Evolutionary conservation across 139 green algal species (phyloP), one percentile per base, ranked within the genome.

Genomic region (Coccomyxa sp.): DNA sequence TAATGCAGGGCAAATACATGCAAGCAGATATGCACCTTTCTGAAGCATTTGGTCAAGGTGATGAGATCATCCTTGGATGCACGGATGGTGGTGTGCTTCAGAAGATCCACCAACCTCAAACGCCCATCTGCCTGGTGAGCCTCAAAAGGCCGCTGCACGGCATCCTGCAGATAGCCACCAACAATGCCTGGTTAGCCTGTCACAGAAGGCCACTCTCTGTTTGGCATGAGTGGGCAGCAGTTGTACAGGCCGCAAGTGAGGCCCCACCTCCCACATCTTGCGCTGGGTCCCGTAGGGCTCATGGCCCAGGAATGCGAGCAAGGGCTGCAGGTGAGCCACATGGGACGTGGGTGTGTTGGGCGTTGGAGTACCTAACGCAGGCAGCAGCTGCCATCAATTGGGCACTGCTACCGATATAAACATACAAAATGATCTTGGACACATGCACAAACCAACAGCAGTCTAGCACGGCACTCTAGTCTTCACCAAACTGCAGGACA

Each of bases 261-360:
- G 68, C 13, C 38, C 28, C 18, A 88, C 85, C 81, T 95, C 85
- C 90, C 90, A 92, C 31, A 74, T 30, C 11, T 59, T 45, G 23
- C 76, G 32, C 31, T 90, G 75, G 13, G 51, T 31, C 59, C 92
- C 93, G 81, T 90, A 97, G 18, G 93, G 88, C 67, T 90, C 23
- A n/a, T 97, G 89, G 63, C 90, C 90, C 59, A 99, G 89, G 81
- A 99, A 98, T 14, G 87, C 84, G 38, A 99, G 92, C 84, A 99
- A 90, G n/a, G 96, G 96, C 79, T 97, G 94, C 79, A 97, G 85
- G 82, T 93, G 88, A 16, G 84, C 82, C 67, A 90, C 85, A 76
- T 85, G 76, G 32, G 77, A 79, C 28, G 68, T 67, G 28, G 78
- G 51, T 25, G 76, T 79, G 31, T 60, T 77, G 14, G 89, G 80